Conservation (phyloP, 352 stramenopile genomes). For the Globisporangium cystogenes region DNA sequence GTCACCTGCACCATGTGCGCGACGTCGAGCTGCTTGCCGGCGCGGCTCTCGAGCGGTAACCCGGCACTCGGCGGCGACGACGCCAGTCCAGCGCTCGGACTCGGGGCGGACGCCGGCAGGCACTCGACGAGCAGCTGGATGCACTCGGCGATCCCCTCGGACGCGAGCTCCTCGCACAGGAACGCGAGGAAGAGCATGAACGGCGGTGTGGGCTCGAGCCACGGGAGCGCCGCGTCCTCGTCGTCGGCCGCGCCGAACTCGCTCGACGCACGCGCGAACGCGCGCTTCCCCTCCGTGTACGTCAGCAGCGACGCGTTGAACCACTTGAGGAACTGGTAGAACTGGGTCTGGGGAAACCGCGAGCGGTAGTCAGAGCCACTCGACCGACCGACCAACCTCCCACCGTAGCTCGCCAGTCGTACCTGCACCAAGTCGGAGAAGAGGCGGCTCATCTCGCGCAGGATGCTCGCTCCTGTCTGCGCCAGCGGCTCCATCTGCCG, state of each 20-base stretch:
- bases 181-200: conserved; percentile 74
- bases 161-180: conserved; percentile 56
- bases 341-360: conserved; percentile 34
- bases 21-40: conserved; percentile 33
- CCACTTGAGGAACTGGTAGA: conserved; percentile 81
- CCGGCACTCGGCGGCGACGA: neutral
- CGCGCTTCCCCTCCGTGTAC: conserved; percentile 69
- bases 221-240: conserved; percentile 39
- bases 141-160: conserved; percentile 63
- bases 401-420: neutral
- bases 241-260: conserved; percentile 1
- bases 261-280: conserved; percentile 20
- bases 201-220: conserved; percentile 49
- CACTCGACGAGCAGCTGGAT: conserved; percentile 68
- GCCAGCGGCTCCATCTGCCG: conserved; percentile 76
- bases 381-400: neutral
- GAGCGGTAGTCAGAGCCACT: neutral
- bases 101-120: conserved; percentile 25
- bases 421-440: conserved; percentile 81
- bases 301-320: conserved; percentile 56
- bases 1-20: conserved; percentile 76
- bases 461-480: conserved; percentile 51
- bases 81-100: neutral
- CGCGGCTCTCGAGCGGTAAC: neutral
- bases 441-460: conserved; percentile 63